A percentile compares a stretch with the other conserved stretches of the same genome.
These are phyloP conservation scores for Penicillium sp. DNA, from an alignment of 2,329 filamentous ascomycete genomes.

Conservation along the genomic window DNA sequence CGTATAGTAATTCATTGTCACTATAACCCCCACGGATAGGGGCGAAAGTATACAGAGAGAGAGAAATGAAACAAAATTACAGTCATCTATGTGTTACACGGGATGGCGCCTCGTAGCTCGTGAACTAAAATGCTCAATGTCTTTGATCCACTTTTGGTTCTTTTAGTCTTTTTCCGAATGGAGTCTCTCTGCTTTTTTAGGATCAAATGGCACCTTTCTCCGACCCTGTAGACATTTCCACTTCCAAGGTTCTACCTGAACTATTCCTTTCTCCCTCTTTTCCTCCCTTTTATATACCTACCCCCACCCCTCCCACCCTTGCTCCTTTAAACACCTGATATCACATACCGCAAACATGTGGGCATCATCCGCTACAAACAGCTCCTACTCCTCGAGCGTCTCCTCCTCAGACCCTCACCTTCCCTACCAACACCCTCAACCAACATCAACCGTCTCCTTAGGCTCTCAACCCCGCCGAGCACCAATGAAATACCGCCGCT, in stretches of 20 bases:
- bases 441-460: constrained; percentile 22
- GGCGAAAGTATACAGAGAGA: neutral
- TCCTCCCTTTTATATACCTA: neutral
- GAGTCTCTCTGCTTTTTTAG: constrained; percentile 8
- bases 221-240: too few relatives aligned
- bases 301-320: neutral
- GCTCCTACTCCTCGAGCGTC: constrained; percentile 28
- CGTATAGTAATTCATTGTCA: neutral
- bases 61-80: constrained; percentile 13
- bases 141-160: constrained; percentile 23
- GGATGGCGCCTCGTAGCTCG: constrained; percentile 16
- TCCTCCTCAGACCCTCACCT: constrained; percentile 29
- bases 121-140: constrained; percentile 21
- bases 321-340: neutral
- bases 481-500: constrained; percentile 30
- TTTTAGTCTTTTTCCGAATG: constrained; percentile 23
- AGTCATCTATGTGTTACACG: constrained; percentile 28
- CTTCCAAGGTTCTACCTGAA: neutral
- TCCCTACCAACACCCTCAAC: constrained; percentile 28
- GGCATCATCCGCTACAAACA: constrained; percentile 28
- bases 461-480: constrained; percentile 22
- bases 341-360: constrained; percentile 17
- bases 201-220: constrained; percentile 4
- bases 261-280: neutral
- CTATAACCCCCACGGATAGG: neutral